Evolutionary conservation across 345 rosid genomes (phyloP).

Genomic region (Eucalyptus curtisii): DNA sequence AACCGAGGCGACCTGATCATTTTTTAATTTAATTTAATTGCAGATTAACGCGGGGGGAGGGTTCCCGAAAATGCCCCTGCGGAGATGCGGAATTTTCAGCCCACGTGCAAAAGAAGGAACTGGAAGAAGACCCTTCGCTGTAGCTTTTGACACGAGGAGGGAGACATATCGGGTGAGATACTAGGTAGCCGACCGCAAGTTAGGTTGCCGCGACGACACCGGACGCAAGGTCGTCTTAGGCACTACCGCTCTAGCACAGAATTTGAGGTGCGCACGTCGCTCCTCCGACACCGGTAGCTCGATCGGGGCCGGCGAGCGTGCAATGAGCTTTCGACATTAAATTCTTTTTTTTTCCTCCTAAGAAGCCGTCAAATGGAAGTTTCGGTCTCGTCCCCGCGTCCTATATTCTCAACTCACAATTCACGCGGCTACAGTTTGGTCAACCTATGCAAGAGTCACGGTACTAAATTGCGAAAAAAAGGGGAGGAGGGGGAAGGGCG

Average conservation of each 20-base stretch:
- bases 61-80: not conserved
- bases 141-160: not conserved
- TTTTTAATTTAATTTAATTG: not conserved
- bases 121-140: not conserved
- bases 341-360: too few species aligned
- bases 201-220: not conserved
- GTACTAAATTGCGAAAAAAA: not conserved
- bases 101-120: not conserved
- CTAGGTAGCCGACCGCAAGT: not conserved
- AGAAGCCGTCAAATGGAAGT: not conserved
- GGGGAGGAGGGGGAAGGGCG: not conserved
- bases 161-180: not conserved
- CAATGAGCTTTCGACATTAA: not conserved
- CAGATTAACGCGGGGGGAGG: not conserved
- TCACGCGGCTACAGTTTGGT: too few species aligned
- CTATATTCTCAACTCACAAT: not conserved
- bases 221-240: not conserved
- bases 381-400: not conserved
- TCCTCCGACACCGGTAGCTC: fast-evolving
- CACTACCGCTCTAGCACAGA: not conserved
- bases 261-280: not conserved
- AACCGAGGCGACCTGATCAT: not conserved
- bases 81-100: not conserved
- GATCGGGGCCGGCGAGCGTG: not conserved
- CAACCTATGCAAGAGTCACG: not conserved